phyloP scores from a whole-genome alignment of 495 filamentous ascomycete genomes.

The Aspergillus sclerotiicarbonarius region DNA sequence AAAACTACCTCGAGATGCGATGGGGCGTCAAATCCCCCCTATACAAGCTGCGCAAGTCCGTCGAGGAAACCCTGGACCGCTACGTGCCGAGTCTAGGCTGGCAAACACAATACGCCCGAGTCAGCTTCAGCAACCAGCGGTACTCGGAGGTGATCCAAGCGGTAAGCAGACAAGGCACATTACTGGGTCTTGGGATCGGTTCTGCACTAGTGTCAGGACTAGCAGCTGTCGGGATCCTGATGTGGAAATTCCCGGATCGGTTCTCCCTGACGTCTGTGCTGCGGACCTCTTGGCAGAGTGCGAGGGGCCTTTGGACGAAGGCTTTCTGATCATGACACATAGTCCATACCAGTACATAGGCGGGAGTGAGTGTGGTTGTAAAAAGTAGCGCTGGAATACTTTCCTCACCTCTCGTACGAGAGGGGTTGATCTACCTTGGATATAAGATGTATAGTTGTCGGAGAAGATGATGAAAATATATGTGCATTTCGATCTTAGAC shows the following conservation, averaged over 20 bases:
- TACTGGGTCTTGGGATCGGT: slow-evolving; percentile 45
- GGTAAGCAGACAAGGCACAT: slow-evolving; percentile 63
- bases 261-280: slow-evolving; percentile 12
- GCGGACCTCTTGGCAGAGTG: not conserved
- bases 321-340: not conserved
- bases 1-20: slow-evolving; percentile 94
- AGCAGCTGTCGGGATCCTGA: slow-evolving; percentile 27
- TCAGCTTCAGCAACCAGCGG: slow-evolving; percentile 88
- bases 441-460: no score
- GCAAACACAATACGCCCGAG: slow-evolving; percentile 87
- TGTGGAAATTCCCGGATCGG: slow-evolving; percentile 31
- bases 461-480: no score
- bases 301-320: slow-evolving; percentile 7
- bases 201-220: slow-evolving; percentile 26
- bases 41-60: slow-evolving; percentile 75
- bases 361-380: no score
- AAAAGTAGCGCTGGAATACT: no score
- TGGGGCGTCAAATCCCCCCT: slow-evolving; percentile 69
- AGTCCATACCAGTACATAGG: no score
- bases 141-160: slow-evolving; percentile 78
- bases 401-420: no score
- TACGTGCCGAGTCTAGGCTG: slow-evolving; percentile 76
- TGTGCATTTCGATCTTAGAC: no score
- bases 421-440: not conserved
- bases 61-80: slow-evolving; percentile 82